Conservation (phyloP, 306 rosid genomes). For the Mimosa pudica region DNA sequence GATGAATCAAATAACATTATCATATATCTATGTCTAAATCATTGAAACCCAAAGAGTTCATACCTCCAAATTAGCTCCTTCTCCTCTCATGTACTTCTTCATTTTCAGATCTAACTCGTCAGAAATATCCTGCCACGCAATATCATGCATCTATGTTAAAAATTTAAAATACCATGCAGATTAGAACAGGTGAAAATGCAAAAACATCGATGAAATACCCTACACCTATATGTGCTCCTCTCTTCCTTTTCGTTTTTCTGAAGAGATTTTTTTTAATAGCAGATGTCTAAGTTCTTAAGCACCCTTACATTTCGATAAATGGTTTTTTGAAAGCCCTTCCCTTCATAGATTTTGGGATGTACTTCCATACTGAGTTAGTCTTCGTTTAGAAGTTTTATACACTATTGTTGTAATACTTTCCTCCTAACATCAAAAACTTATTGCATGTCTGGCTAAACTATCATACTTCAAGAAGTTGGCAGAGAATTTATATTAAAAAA, state of each 20-base stretch:
- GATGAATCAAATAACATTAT: background rate
- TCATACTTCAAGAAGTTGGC: background rate
- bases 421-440: background rate
- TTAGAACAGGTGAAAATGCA: background rate
- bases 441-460: background rate
- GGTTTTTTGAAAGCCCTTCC: background rate
- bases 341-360: background rate
- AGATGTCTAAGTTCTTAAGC: background rate
- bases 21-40: background rate
- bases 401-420: background rate
- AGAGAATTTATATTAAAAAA: background rate
- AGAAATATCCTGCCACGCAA: slow-evolving; percentile 51
- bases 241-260: background rate
- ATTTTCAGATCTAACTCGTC: slow-evolving; percentile 59
- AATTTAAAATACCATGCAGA: background rate
- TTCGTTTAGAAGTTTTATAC: background rate
- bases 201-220: slow-evolving; percentile 6
- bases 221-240: background rate
- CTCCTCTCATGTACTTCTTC: slow-evolving; percentile 85
- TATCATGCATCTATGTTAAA: background rate
- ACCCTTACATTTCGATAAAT: background rate
- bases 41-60: background rate
- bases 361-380: background rate
- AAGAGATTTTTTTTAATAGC: background rate
- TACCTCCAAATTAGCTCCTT: slow-evolving; percentile 71